A percentile compares a stretch with the other conserved stretches of the same genome.
These are phyloP conservation scores for Ophiostoma sp. DNA, from an alignment of 2,329 filamentous ascomycete genomes.

Conservation along the genomic window DNA sequence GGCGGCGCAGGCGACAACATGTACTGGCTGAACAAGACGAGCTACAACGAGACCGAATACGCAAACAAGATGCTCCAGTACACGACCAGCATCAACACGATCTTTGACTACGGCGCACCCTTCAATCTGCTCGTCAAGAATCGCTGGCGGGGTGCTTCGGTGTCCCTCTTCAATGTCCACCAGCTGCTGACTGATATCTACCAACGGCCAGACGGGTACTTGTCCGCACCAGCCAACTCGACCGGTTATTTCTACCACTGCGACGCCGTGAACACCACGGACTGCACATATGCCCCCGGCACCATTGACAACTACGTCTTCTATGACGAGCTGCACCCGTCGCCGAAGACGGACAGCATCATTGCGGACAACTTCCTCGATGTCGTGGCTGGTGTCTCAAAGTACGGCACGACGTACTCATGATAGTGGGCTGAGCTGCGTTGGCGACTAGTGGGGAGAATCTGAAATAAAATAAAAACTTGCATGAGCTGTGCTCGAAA, in stretches of 20 bases:
- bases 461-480: not conserved
- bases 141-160: conserved; percentile 52
- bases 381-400: conserved; percentile 36
- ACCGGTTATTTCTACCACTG: conserved; percentile 56
- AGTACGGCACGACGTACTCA: conserved; percentile 33
- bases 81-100: conserved; percentile 44
- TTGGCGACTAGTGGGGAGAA: not conserved
- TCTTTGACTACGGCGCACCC: conserved; percentile 47
- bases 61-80: conserved; percentile 37
- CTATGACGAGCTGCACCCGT: conserved; percentile 68
- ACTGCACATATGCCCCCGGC: conserved; percentile 38
- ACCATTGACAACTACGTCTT: conserved; percentile 60
- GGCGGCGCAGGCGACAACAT: conserved; percentile 40
- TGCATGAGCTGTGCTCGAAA: not conserved
- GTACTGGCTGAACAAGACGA: conserved; percentile 44
- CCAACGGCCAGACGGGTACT: conserved; percentile 52
- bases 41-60: conserved; percentile 40
- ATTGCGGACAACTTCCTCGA: conserved; percentile 36
- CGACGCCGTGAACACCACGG: conserved; percentile 27
- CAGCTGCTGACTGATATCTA: conserved; percentile 60
- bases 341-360: conserved; percentile 46
- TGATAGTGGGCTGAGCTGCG: not conserved
- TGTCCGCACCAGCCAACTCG: conserved; percentile 59
- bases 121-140: conserved; percentile 40
- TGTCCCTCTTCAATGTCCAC: conserved; percentile 65